Evolutionary conservation across 768 basidiomycete species (phyloP).

Genomic region (Termitomyces sp.): DNA sequence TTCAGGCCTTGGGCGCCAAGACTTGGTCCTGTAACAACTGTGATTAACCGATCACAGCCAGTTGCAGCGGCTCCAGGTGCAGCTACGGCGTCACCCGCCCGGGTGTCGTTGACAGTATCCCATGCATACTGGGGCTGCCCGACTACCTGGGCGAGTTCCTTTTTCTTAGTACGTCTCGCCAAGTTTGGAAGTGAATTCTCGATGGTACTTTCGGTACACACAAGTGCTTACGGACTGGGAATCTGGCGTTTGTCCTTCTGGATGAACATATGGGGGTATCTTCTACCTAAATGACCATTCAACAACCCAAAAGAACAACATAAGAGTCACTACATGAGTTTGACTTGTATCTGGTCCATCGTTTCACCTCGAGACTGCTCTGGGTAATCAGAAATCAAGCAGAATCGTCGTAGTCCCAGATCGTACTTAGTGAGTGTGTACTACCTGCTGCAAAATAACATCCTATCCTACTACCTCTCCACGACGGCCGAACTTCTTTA

Average conservation of each 20-base stretch:
- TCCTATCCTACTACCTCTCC: neutral
- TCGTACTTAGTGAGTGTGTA: neutral
- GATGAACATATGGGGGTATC: neutral
- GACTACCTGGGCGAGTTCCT: conserved; percentile 24
- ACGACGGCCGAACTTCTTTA: no score
- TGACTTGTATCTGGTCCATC: no score
- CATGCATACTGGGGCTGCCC: conserved; percentile 7
- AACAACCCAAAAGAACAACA: neutral
- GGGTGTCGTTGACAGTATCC: neutral
- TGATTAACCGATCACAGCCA: neutral
- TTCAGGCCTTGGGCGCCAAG: conserved; percentile 8
- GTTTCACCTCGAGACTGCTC: no score
- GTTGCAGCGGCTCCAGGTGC: conserved; percentile 5
- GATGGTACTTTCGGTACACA: no score
- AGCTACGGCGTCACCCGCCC: neutral
- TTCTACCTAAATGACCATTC: no score
- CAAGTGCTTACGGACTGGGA: neutral
- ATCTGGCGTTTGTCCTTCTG: neutral
- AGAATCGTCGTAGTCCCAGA: no score
- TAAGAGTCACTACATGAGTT: neutral
- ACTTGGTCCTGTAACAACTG: conserved; percentile 6
- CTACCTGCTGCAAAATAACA: neutral
- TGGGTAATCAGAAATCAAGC: no score
- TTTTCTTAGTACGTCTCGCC: neutral
- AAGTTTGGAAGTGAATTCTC: neutral